Conservation (phyloP, 176 grass and related monocot species). For the Aegilops longissima region DNA sequence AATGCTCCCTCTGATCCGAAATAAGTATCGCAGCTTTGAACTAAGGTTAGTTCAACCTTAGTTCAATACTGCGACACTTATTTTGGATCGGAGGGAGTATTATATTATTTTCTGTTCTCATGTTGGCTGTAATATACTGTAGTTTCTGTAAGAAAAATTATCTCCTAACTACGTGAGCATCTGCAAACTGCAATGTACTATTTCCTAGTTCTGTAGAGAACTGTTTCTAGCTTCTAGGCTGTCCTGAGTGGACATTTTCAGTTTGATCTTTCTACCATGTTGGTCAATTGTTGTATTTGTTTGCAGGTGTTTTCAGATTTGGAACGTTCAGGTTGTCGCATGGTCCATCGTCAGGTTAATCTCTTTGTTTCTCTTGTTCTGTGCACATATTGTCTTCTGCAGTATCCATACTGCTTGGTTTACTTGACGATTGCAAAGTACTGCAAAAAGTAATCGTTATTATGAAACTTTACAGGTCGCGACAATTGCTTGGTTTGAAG, state of each 20-base stretch:
- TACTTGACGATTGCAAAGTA: not conserved
- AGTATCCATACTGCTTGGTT: not conserved
- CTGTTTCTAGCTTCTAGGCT: not conserved
- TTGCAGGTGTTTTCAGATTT: slow-evolving; percentile 96
- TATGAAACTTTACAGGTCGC: slow-evolving; percentile 65
- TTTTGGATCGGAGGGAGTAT: not conserved
- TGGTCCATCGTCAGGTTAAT: slow-evolving; percentile 90
- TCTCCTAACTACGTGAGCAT: not conserved
- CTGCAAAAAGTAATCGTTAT: not conserved
- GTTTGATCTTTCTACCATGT: not conserved
- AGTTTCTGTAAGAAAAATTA: not conserved
- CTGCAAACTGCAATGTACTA: not conserved
- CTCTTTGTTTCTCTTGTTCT: not conserved
- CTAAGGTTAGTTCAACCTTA: too few species aligned
- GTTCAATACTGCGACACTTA: too few species aligned
- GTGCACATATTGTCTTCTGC: not conserved
- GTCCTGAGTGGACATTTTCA: not conserved
- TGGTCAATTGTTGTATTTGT: slow-evolving; percentile 36
- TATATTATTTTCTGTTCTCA: not conserved
- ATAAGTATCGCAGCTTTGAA: too few species aligned
- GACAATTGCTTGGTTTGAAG: slow-evolving; percentile 99
- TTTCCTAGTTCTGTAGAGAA: not conserved
- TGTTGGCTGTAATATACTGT: not conserved
- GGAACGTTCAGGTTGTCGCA: slow-evolving; percentile 95
- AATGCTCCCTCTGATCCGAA: not conserved